Evolutionary conservation across 2,329 filamentous ascomycete genomes (phyloP), one percentile per base, ranked within the genome.

Genomic region (Colletotrichum sp.): DNA sequence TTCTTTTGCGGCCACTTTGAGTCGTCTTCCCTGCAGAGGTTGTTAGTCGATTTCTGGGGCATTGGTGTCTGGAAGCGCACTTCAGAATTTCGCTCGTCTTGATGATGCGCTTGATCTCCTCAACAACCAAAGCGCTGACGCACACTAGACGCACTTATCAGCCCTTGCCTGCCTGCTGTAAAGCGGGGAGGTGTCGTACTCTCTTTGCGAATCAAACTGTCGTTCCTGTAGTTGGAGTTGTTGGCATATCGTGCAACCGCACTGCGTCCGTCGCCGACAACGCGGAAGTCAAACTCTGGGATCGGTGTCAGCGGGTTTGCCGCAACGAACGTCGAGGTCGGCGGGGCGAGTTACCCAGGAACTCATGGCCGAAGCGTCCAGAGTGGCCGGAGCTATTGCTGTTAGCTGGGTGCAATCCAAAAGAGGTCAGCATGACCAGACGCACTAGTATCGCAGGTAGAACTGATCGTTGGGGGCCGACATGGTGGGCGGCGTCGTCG

Each of bases 1-100:
- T 99, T 99, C 91, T 99, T 99, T 85, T 98, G 95, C 1, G 97
- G 97, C 97, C 97, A 99, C 84, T 98, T 98, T 30, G 93, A 94
- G 84, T 99, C 97, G 83, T 99, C 97, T 92, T 99, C 97, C 88
- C 95, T 98, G 79, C 64, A 52, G 43, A 18, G 21, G 24, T 12
- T 73, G 60, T 67, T n/a, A 75, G 73, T 43, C 39, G 63, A 55
- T 60, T 55, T 13, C 34, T 77, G 48, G 21, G 5, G 21, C 75
- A 86, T 74, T 85, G 82, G 72, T 57, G n/a, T 18, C 21, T 18
- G 28, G 30, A 8, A 28, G 48, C 89, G 71, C 91, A 98, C 95
- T 99, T 99, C 89, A 98, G 93, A 81, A 99, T 98, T 84, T 99
- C 97, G 86, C 96, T 98, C 43, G 96, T 92, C 87, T 97, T 98